Conservation (phyloP, 495 filamentous ascomycete species). For the Opeltia flavorubescens region DNA sequence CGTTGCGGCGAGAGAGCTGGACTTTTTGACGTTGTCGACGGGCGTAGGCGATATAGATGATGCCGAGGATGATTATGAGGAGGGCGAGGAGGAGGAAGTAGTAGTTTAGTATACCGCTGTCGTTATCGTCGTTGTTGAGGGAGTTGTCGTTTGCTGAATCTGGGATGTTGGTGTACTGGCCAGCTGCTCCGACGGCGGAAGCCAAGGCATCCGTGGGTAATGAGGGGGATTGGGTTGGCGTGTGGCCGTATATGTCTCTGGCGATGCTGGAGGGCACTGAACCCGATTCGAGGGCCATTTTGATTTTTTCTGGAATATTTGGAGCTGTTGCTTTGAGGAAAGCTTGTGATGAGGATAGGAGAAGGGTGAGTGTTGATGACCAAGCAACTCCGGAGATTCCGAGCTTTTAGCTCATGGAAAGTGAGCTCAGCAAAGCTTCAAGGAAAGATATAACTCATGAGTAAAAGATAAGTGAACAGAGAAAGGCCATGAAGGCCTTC, state of each 20-base stretch:
- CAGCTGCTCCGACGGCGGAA: too few species aligned
- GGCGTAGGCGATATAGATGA: slow-evolving; percentile 10
- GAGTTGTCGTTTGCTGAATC: neutral
- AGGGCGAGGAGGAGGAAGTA: slow-evolving; percentile 21
- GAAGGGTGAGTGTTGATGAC: too few species aligned
- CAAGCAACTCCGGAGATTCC: too few species aligned
- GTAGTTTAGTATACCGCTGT: slow-evolving; percentile 19
- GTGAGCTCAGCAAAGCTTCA: too few species aligned
- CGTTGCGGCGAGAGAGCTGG: neutral
- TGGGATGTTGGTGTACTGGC: neutral
- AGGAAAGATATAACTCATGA: too few species aligned
- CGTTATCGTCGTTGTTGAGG: neutral
- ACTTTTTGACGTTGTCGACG: slow-evolving; percentile 3
- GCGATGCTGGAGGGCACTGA: too few species aligned
- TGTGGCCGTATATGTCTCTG: neutral
- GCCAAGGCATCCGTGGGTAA: slow-evolving; percentile 1
- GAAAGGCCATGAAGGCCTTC: too few species aligned
- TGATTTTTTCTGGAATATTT: neutral
- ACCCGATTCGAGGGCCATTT: neutral
- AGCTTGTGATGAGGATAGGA: too few species aligned
- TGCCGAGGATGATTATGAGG: slow-evolving; percentile 13
- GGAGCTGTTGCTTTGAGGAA: too few species aligned
- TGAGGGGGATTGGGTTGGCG: neutral
- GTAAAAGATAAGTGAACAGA: too few species aligned
- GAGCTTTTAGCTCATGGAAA: too few species aligned